Percentiles rank a stretch among this genome's conserved stretches.
Conservation (phyloP, 1,284 basidiomycete species). For the Ganoderma resinaceum region DNA sequence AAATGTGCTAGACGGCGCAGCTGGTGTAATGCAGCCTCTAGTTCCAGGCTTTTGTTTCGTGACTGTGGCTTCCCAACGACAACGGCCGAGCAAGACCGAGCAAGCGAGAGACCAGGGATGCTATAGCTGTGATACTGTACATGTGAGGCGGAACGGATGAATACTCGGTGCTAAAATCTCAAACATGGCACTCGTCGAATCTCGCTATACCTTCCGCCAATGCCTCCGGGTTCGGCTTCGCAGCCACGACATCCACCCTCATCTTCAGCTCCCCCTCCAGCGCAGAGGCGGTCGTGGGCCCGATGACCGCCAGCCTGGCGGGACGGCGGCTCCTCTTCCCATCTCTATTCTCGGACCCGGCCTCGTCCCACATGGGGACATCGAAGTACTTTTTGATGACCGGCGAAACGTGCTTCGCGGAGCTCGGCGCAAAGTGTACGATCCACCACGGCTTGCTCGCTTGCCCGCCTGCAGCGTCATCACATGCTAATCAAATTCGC, state of each 20-base stretch:
- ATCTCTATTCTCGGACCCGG: neutral
- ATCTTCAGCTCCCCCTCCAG: conserved; percentile 54
- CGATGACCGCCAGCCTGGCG: conserved; percentile 64
- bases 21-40: conserved; percentile 27
- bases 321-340: conserved; percentile 4
- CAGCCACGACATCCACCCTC: conserved; percentile 58
- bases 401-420: conserved; percentile 64
- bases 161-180: neutral
- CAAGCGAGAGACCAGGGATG: neutral
- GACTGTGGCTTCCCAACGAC: neutral
- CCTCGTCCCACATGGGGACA: conserved; percentile 25
- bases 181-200: conserved; percentile 12
- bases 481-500: conserved; percentile 1
- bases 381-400: conserved; percentile 54
- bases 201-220: conserved; percentile 49
- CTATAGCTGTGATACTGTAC: neutral
- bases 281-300: conserved; percentile 66
- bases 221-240: conserved; percentile 62
- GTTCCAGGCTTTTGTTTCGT: neutral
- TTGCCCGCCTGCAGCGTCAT: neutral
- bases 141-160: neutral
- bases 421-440: conserved; percentile 78
- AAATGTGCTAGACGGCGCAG: conserved; percentile 25
- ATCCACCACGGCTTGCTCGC: conserved; percentile 63
- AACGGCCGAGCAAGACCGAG: neutral